phyloP scores from a whole-genome alignment of 495 filamentous ascomycete genomes.

The Neurospora pannonica region DNA sequence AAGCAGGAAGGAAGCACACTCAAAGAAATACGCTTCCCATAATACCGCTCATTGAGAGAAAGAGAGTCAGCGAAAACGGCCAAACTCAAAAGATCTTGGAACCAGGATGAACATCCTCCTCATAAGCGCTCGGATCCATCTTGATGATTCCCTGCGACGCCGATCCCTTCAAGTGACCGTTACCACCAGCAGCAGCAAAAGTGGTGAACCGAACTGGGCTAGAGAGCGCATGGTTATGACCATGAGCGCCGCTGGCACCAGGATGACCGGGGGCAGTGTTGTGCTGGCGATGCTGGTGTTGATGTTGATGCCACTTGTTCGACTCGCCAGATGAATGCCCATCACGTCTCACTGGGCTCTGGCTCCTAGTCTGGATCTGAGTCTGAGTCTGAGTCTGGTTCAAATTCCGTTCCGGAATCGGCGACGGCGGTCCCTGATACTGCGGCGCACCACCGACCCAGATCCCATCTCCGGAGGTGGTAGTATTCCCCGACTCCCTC shows the following conservation, averaged over 20 bases:
- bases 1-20: background rate
- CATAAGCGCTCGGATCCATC: background rate
- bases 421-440: background rate
- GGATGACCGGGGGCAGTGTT: background rate
- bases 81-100: background rate
- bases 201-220: background rate
- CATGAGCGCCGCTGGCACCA: background rate
- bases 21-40: background rate
- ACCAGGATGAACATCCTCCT: background rate
- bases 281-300: background rate
- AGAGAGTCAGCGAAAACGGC: background rate
- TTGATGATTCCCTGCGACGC: background rate
- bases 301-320: background rate
- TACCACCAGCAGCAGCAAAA: background rate
- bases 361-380: background rate
- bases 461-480: background rate
- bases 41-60: background rate
- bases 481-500: background rate
- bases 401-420: background rate
- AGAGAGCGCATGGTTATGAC: background rate
- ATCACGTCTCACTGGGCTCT: background rate
- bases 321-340: background rate
- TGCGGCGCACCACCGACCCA: background rate
- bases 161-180: background rate
- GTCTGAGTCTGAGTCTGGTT: background rate